Evolutionary conservation across 78 protist species (phyloP).

Genomic region (Guillardia theta): DNA sequence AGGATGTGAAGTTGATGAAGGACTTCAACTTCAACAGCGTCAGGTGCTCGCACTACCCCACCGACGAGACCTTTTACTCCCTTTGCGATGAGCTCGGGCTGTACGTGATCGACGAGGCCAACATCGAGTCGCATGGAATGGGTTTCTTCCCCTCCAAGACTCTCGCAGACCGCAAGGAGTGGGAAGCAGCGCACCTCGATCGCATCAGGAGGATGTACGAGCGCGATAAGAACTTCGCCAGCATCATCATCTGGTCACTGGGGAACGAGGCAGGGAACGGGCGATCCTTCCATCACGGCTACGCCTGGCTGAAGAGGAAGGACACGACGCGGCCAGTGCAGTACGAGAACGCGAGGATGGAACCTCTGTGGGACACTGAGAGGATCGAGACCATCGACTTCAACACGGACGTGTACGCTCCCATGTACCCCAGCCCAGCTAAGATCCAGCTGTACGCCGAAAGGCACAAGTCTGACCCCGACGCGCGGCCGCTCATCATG

Average conservation of each 20-base stretch:
- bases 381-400: not conserved
- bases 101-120: constrained; percentile 57
- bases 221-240: constrained; percentile 50
- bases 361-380: not conserved
- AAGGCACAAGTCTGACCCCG: not conserved
- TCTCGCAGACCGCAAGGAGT: not conserved
- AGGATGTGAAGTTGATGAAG: constrained; percentile 47
- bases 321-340: not conserved
- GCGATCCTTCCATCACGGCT: not conserved
- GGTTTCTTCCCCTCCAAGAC: not conserved
- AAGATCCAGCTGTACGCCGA: not conserved
- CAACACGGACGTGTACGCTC: not conserved
- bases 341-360: not conserved
- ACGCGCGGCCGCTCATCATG: constrained; percentile 28
- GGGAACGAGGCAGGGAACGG: constrained; percentile 54
- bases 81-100: constrained; percentile 52
- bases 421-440: not conserved
- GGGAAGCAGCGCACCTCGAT: not conserved
- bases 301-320: not conserved
- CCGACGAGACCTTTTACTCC: not conserved
- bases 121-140: constrained; percentile 51
- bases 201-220: not conserved
- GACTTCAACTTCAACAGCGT: constrained; percentile 51
- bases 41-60: constrained; percentile 51
- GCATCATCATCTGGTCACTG: constrained; percentile 48